Percentiles rank a stretch among this genome's conserved stretches.
phyloP scores from a whole-genome alignment of 257 asterid species.

The Eucommia ulmoides region DNA sequence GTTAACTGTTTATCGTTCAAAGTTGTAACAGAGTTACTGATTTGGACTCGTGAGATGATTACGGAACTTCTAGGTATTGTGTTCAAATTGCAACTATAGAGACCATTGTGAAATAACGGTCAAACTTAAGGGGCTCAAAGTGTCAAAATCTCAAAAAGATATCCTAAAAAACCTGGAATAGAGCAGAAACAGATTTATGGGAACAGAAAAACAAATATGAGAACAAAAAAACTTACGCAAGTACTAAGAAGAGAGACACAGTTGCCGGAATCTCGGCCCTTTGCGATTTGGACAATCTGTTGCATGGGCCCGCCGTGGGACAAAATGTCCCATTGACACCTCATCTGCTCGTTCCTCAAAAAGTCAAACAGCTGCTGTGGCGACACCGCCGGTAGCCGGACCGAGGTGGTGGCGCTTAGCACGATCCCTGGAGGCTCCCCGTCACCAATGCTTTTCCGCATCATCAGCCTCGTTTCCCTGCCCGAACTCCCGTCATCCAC shows the following conservation, averaged over 20 bases:
- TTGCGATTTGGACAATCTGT: conserved; percentile 42
- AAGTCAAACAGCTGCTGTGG: conserved; percentile 40
- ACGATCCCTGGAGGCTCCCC: conserved; percentile 75
- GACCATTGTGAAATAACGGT: too few relatives aligned
- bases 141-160: too few relatives aligned
- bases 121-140: too few relatives aligned
- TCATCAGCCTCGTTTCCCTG: conserved; percentile 36
- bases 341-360: conserved; percentile 41
- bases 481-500: conserved; percentile 36
- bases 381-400: conserved; percentile 62
- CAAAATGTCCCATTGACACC: conserved; percentile 69
- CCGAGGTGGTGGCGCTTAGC: conserved; percentile 60
- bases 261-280: conserved; percentile 58
- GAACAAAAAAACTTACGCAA: conserved; percentile 36
- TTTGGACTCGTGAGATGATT: too few relatives aligned
- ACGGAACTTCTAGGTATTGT: too few relatives aligned
- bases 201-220: too few relatives aligned
- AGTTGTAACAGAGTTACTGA: too few relatives aligned
- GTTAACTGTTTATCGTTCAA: too few relatives aligned
- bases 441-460: conserved; percentile 44
- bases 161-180: neutral
- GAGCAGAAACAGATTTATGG: neutral
- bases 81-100: too few relatives aligned
- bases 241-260: conserved; percentile 38
- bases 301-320: conserved; percentile 58